These are phyloP conservation scores for Kwoniella sp. DNA, from an alignment of 768 basidiomycete species.

Conservation along the genomic window DNA sequence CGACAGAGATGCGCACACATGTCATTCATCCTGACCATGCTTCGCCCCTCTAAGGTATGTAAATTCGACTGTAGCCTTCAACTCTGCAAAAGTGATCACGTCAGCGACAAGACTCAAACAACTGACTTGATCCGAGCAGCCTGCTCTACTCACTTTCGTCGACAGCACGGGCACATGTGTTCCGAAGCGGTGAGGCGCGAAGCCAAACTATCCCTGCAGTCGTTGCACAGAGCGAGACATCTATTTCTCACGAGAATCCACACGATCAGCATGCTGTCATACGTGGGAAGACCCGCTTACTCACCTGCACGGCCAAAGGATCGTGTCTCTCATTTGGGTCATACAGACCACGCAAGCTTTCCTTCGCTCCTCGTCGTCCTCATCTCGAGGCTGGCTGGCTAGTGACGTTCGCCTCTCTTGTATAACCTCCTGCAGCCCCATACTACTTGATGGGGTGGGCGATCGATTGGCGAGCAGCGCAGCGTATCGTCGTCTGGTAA, in stretches of 20 bases:
- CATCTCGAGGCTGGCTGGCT: constrained; percentile 14
- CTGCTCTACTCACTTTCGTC: constrained; percentile 31
- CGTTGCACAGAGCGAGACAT: constrained; percentile 50
- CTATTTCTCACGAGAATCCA: neutral
- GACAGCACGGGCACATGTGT: constrained; percentile 50
- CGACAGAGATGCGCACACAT: too few relatives aligned
- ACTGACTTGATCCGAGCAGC: too few relatives aligned
- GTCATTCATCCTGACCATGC: too few relatives aligned
- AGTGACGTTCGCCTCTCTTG: constrained; percentile 23
- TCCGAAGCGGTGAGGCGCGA: constrained; percentile 44
- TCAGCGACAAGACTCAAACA: too few relatives aligned
- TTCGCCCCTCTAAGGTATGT: constrained; percentile 44
- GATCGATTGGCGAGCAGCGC: constrained; percentile 32
- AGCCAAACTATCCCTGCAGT: constrained; percentile 49
- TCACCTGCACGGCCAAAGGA: constrained; percentile 50
- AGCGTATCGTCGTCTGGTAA: constrained; percentile 44
- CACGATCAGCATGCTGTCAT: neutral
- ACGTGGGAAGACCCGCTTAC: neutral
- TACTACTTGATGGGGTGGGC: constrained; percentile 7
- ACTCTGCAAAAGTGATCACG: constrained; percentile 29
- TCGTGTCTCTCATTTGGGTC: constrained; percentile 47
- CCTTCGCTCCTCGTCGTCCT: constrained; percentile 43
- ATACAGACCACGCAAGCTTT: constrained; percentile 49
- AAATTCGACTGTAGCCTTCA: constrained; percentile 49
- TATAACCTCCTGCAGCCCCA: constrained; percentile 23